Percentiles rank a stretch among this genome's conserved stretches.
phyloP scores from a whole-genome alignment of 2,329 filamentous ascomycete genomes.

The Cytospora paraplurivora region DNA sequence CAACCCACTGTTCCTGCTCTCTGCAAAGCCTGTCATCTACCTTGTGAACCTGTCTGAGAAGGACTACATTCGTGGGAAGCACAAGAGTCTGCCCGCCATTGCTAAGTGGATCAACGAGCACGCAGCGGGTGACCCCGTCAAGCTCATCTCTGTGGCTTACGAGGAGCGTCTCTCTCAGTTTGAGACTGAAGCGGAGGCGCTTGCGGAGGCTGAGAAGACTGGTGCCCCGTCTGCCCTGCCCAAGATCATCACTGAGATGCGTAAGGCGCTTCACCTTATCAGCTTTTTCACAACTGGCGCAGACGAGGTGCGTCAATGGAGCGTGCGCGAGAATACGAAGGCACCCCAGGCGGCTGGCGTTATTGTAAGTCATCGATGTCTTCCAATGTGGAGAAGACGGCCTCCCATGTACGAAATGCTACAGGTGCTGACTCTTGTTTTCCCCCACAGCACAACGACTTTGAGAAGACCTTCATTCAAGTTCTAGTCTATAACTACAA shows the following conservation, averaged over 20 bases:
- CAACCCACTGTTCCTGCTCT: slow-evolving; percentile 92
- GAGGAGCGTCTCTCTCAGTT: slow-evolving; percentile 89
- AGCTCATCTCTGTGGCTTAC: slow-evolving; percentile 89
- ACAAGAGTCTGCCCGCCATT: slow-evolving; percentile 95
- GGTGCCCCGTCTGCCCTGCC: slow-evolving; percentile 86
- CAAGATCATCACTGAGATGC: slow-evolving; percentile 92
- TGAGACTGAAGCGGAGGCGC: slow-evolving; percentile 72
- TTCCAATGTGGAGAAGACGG: too few relatives aligned
- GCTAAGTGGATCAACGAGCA: slow-evolving; percentile 95
- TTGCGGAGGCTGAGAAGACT: slow-evolving; percentile 85
- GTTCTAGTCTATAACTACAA: slow-evolving; percentile 89
- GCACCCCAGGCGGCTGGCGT: slow-evolving; percentile 97
- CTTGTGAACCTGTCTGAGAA: slow-evolving; percentile 96
- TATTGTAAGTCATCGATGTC: slow-evolving; percentile 50
- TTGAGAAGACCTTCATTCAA: slow-evolving; percentile 99
- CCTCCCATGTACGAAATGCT: too few relatives aligned
- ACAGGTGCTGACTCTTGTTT: too few relatives aligned
- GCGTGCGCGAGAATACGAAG: slow-evolving; percentile 92
- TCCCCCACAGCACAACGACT: slow-evolving; percentile 71
- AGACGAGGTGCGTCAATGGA: slow-evolving; percentile 98
- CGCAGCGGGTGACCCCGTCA: slow-evolving; percentile 82
- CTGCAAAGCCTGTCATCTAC: slow-evolving; percentile 96
- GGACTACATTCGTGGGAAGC: slow-evolving; percentile 98
- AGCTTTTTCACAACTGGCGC: slow-evolving; percentile 96
- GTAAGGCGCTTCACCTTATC: slow-evolving; percentile 87